Conservation (phyloP, 2,329 filamentous ascomycete species). For the Monosporascus sp. region DNA sequence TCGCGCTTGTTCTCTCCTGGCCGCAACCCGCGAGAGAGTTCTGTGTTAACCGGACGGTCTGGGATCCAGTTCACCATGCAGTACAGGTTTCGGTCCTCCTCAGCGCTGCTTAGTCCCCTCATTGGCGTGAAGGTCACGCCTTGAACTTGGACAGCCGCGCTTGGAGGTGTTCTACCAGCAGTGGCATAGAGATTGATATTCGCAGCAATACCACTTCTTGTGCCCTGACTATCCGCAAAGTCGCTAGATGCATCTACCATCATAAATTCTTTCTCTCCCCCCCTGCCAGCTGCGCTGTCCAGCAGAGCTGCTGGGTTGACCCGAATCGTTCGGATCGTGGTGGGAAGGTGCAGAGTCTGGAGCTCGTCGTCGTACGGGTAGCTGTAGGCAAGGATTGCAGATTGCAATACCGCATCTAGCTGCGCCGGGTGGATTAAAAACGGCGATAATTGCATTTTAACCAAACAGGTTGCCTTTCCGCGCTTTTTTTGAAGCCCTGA, state of each 20-base stretch:
- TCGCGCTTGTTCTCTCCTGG: too few relatives aligned
- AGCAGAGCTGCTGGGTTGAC: conserved; percentile 22
- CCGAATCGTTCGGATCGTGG: conserved; percentile 11
- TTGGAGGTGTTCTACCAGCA: too few relatives aligned
- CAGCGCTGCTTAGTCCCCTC: background rate
- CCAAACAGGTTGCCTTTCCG: background rate
- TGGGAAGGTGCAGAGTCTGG: conserved; percentile 16
- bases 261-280: too few relatives aligned
- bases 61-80: conserved; percentile 4
- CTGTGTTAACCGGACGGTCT: too few relatives aligned
- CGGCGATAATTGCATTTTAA: too few relatives aligned
- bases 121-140: background rate
- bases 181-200: too few relatives aligned
- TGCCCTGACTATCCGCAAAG: too few relatives aligned
- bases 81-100: conserved; percentile 2
- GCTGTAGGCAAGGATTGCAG: conserved; percentile 21
- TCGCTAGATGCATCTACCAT: too few relatives aligned
- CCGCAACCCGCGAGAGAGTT: too few relatives aligned
- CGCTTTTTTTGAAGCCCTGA: conserved; percentile 2
- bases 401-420: conserved; percentile 27
- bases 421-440: conserved; percentile 20
- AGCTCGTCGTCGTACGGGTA: conserved; percentile 24
- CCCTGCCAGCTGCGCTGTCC: too few relatives aligned
- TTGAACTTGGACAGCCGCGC: too few relatives aligned
- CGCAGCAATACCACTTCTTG: too few relatives aligned